Evolutionary conservation across 2,329 filamentous ascomycete genomes (phyloP), one percentile per base, ranked within the genome.

Genomic region (Pseudocercospora macadamiae): DNA sequence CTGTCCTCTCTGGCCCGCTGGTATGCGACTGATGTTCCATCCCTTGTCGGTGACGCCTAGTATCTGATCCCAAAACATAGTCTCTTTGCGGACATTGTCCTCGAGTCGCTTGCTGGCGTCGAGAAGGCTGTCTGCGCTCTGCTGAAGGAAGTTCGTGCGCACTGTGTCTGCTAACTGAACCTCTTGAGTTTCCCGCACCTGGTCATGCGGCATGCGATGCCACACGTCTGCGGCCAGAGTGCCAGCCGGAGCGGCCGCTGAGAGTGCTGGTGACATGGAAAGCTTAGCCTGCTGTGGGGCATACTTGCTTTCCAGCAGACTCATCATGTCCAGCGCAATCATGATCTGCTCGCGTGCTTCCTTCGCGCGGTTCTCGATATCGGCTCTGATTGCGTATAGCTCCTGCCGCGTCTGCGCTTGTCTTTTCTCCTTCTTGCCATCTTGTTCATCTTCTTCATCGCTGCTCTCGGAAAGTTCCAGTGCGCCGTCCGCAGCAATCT

Each of bases 51-150:
- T 91, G 44, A 97, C 86, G 8, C 86, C 85, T 47, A 96, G 78
- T 2, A 97, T 84, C 67, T 96, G 89, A 55, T 89, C 84, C 95
- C 95, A 99, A 74, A 96, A 99, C 67, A 83, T 88, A 1, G 87
- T 88, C 77, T 99, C 95, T 26, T 86, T 85, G 8, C 84, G 82
- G 30, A 96, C 89, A 73, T 96, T 93, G 9, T 83, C 84, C 66
- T 91, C 85, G 10, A 99, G 77, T 37, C 90, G 83, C 23, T 83
- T 81, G 0, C 90, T 89, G 3, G 92, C 88, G 8, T 86, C 82
- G 12, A 91, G 77, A 19, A 96, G 83, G 32, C 87, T 87, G 66
- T 90, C 88, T 1, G 91, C 87, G 3, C 89, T 87, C 30, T 85
- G 83, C 67, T 89, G 87, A 65, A 96, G 85, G 45, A 88, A 88